Conservation (phyloP, 352 stramenopile genomes). For the Phytophthora pseudosyringae region DNA sequence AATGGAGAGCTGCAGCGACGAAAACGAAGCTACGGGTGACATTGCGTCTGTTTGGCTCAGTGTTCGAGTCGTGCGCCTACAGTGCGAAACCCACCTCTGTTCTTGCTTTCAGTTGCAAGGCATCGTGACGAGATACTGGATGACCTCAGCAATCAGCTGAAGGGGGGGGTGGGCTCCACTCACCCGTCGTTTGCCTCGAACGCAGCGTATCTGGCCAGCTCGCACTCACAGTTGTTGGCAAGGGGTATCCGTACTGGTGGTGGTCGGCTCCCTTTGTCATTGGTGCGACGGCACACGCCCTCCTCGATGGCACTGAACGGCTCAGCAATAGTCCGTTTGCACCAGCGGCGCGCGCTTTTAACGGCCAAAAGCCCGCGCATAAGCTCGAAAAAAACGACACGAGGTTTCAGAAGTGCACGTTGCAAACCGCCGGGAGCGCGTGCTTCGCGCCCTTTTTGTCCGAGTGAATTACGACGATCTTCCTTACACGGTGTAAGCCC, state of each 20-base stretch:
- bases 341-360: conserved; percentile 3
- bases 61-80: too few species aligned
- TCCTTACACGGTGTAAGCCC: not conserved
- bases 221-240: too few species aligned
- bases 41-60: too few species aligned
- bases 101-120: too few species aligned
- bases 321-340: conserved; percentile 18
- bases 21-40: too few species aligned
- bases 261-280: conserved; percentile 13
- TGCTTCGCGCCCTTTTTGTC: conserved; percentile 7
- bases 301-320: too few species aligned
- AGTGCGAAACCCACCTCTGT: too few species aligned
- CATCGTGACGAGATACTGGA: too few species aligned
- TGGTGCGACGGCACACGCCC: conserved; percentile 21
- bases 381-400: not conserved
- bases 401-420: conserved; percentile 23
- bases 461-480: conserved; percentile 2
- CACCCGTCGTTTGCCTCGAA: not conserved
- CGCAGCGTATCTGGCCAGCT: conserved; percentile 3
- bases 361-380: not conserved
- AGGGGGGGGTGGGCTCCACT: too few species aligned
- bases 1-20: too few species aligned
- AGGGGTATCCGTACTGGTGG: not conserved
- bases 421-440: conserved; percentile 23
- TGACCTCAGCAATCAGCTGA: too few species aligned